These are phyloP conservation scores for Magnusiomyces ingens DNA, from an alignment of 1,139 yeast genomes.

Conservation along the genomic window DNA sequence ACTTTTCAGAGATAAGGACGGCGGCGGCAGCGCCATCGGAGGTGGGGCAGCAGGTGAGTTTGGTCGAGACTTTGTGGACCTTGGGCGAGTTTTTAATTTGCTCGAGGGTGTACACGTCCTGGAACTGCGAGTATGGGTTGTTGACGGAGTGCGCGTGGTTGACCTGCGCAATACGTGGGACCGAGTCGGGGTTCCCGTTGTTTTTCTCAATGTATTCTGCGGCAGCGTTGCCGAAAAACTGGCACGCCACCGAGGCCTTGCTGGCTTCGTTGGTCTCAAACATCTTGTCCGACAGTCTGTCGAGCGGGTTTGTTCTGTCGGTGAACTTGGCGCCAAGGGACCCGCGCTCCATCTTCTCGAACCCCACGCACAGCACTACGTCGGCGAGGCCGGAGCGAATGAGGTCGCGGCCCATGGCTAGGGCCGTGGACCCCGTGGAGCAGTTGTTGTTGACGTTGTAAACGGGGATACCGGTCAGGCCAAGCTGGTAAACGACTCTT, in stretches of 20 bases:
- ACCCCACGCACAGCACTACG: conserved; percentile 29
- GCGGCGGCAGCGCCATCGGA: conserved; percentile 84
- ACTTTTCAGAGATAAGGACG: conserved; percentile 64
- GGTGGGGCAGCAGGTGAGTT: conserved; percentile 30
- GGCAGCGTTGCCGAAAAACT: conserved; percentile 30
- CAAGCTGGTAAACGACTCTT: conserved; percentile 29
- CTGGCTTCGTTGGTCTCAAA: conserved; percentile 19
- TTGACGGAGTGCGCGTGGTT: conserved; percentile 29
- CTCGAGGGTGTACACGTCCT: conserved; percentile 25
- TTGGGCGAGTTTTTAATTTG: conserved; percentile 25
- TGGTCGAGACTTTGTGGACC: conserved; percentile 26
- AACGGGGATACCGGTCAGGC: conserved; percentile 30
- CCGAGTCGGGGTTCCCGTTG: conserved; percentile 20
- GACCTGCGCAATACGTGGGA: conserved; percentile 28
- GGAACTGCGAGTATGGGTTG: conserved; percentile 31
- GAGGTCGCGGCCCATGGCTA: conserved; percentile 25
- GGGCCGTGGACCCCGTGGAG: conserved; percentile 30
- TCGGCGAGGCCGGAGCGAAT: conserved; percentile 25
- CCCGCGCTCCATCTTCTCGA: conserved; percentile 30
- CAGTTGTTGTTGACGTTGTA: conserved; percentile 31
- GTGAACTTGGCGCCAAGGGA: conserved; percentile 23
- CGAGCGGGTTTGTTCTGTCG: conserved; percentile 27
- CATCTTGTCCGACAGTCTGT: conserved; percentile 19
- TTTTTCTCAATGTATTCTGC: conserved; percentile 24
- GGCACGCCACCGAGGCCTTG: conserved; percentile 27